Evolutionary conservation across 495 filamentous ascomycete species (phyloP).

Genomic region (Cairneyella variabilis): DNA sequence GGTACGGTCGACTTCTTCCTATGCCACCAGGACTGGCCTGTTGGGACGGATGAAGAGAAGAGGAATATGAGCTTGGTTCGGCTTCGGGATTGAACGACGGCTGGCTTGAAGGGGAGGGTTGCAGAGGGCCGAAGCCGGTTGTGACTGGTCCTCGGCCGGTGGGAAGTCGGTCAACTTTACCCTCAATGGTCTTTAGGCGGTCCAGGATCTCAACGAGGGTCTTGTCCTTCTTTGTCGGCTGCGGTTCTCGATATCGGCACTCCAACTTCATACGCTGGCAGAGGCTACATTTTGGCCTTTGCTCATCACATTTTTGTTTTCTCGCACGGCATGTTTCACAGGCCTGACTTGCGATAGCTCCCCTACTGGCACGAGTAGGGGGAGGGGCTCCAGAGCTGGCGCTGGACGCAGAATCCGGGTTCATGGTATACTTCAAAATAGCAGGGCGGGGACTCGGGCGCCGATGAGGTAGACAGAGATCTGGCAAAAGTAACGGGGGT

Average conservation of each 20-base stretch:
- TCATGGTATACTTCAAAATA: slow-evolving; percentile 3
- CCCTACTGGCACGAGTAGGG: slow-evolving; percentile 40
- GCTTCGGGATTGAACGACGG: slow-evolving; percentile 16
- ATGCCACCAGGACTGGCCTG: slow-evolving; percentile 13
- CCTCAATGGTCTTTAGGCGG: slow-evolving; percentile 46
- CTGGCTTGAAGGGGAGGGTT: slow-evolving; percentile 24
- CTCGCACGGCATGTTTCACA: slow-evolving; percentile 81
- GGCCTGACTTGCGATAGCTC: slow-evolving; percentile 50
- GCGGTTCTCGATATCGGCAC: slow-evolving; percentile 56
- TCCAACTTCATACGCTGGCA: slow-evolving; percentile 48
- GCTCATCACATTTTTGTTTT: slow-evolving; percentile 90
- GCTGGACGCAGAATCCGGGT: slow-evolving; percentile 18
- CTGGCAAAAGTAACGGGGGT: not conserved
- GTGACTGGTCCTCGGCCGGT: slow-evolving; percentile 2
- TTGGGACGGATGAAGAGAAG: slow-evolving; percentile 10
- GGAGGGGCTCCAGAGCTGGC: slow-evolving; percentile 26
- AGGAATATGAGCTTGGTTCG: slow-evolving; percentile 13
- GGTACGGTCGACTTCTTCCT: slow-evolving; percentile 30
- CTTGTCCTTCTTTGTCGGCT: slow-evolving; percentile 65
- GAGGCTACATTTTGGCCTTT: slow-evolving; percentile 72
- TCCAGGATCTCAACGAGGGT: slow-evolving; percentile 57
- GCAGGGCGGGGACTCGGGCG: not conserved
- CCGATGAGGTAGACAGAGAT: not conserved
- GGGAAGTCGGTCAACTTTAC: slow-evolving; percentile 26
- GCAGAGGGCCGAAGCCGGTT: slow-evolving; percentile 18